phyloP scores from a whole-genome alignment of 2,329 filamentous ascomycete genomes.

The Cercospora sojina region DNA sequence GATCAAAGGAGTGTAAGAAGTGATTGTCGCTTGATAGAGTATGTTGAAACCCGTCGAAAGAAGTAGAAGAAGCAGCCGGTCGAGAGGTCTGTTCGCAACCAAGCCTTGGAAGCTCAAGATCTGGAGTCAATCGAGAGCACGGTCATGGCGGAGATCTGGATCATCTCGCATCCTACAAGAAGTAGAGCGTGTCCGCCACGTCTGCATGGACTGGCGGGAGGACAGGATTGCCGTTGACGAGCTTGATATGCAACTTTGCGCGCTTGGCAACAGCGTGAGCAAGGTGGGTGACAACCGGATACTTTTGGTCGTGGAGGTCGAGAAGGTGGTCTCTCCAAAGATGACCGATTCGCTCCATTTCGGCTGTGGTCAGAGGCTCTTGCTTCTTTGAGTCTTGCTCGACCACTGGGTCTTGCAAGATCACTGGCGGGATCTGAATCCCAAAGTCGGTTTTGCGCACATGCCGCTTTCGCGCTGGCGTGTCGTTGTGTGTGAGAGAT shows the following conservation, averaged over 20 bases:
- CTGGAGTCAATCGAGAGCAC: background rate
- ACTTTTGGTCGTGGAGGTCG: constrained; percentile 17
- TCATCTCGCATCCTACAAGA: constrained; percentile 7
- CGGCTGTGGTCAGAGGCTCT: background rate
- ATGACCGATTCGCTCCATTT: constrained; percentile 3
- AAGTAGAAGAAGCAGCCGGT: background rate
- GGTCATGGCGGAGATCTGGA: background rate
- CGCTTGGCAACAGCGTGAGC: constrained; percentile 15
- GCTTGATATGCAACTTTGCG: constrained; percentile 14
- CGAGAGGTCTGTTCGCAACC: background rate
- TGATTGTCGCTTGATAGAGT: background rate
- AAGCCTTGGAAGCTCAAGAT: background rate
- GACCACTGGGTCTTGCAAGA: background rate
- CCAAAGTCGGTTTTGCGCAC: background rate
- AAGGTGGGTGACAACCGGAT: constrained; percentile 18
- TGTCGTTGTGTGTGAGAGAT: background rate
- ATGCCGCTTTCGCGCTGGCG: background rate
- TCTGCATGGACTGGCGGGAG: constrained; percentile 8
- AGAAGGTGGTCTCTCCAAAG: constrained; percentile 14
- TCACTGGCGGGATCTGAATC: background rate
- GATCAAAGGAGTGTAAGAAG: constrained; percentile 16
- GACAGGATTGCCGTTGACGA: background rate
- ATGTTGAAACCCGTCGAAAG: background rate
- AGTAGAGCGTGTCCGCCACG: constrained; percentile 17
- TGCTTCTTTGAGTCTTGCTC: background rate